Evolutionary conservation across 306 rosid species (phyloP).

Genomic region (Vachellia pachyceras): DNA sequence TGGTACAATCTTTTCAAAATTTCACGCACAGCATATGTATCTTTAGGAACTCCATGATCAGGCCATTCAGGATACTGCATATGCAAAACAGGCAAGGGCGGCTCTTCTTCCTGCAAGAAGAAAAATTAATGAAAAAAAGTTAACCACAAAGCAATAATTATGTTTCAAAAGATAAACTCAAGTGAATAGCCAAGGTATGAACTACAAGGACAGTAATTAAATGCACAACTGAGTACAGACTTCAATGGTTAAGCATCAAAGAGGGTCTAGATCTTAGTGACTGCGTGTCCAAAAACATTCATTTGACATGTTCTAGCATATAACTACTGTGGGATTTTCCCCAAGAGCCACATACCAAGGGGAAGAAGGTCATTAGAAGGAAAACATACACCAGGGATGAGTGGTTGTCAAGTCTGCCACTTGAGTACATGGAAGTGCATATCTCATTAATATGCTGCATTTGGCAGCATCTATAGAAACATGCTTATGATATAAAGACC

Average conservation of each 20-base stretch:
- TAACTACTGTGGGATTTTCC: not conserved
- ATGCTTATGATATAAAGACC: not conserved
- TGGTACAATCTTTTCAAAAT: conserved; percentile 69
- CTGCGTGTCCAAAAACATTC: not conserved
- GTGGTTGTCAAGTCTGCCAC: not conserved
- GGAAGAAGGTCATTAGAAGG: not conserved
- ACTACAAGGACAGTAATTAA: not conserved
- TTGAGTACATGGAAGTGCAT: not conserved
- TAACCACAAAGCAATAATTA: conserved; percentile 22
- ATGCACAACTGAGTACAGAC: not conserved
- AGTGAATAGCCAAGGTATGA: conserved; percentile 2
- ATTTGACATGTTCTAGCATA: not conserved
- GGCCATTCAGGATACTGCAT: conserved; percentile 96
- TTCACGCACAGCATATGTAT: conserved; percentile 75
- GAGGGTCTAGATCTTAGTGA: not conserved
- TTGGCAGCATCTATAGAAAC: not conserved
- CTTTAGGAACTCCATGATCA: conserved; percentile 90
- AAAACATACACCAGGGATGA: not conserved
- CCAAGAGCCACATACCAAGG: not conserved
- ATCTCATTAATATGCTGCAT: not conserved
- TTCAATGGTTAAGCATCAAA: not conserved
- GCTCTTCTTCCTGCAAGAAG: conserved; percentile 65
- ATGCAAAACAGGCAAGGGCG: conserved; percentile 73
- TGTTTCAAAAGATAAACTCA: conserved; percentile 24
- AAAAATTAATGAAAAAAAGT: conserved; percentile 30